Evolutionary conservation across 139 green algal genomes (phyloP), one percentile per base, ranked within the genome.

Genomic region (Tetradesmus obliquus): DNA sequence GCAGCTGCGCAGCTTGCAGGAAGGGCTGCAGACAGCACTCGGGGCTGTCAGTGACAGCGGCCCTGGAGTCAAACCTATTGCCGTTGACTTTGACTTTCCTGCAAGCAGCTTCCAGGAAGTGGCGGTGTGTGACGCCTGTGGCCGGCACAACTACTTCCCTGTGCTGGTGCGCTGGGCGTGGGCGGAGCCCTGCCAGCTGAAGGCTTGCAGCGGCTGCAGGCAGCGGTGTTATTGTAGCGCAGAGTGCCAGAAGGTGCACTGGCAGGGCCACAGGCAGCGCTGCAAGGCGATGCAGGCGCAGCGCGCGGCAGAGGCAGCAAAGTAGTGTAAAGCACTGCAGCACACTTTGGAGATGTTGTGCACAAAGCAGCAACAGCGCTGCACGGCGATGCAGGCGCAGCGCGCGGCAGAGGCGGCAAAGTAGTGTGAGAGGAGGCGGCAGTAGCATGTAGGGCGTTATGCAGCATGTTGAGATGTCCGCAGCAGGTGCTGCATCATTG

Each of bases 31-130:
- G 45, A 7, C 1, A 19, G 10, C 6, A n/a, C 79, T 57, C 3
- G 54, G 3, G 17, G 45, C 19, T 4, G 79, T 84, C 45, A 55
- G 79, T 20, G 13, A 20, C 79, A 84, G 19, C 7, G 79, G 9
- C 13, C 79, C 9, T 22, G 79, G 2, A 7, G 1, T 55, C n/a
- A 84, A 55, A 22, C 79, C 79, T 4, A 55, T 84, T 4, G 54
- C 10, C 1, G 79, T 84, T 54, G 79, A 84, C 79, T 84, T 84
- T 84, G 79, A 84, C 79, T 84, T n/a, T 84, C 79, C 79, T 58
- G 45, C 79, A n/a, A 55, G 45, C 79, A 84, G 79, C 45, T 58
- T 54, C 10, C 79, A 55, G 45, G n/a, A 84, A 20, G 79, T 84
- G 79, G 79, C 79, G 19, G 32, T 84, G n/a, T 84, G 79, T 84